Conservation (phyloP, 1,139 yeast species). For the Casaregolazyma suthepensis region DNA sequence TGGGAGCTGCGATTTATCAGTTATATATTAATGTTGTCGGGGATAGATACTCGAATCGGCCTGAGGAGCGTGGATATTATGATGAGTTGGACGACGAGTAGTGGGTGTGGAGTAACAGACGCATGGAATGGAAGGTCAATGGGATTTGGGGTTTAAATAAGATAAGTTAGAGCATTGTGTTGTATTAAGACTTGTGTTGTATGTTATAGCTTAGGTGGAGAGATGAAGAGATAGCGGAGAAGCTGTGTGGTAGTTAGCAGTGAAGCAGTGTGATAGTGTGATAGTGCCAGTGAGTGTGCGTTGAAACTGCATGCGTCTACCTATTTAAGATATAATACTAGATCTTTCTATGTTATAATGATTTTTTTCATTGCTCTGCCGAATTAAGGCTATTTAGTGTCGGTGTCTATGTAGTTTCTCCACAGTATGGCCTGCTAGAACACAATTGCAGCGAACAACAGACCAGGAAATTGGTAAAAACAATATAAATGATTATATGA, state of each 20-base stretch:
- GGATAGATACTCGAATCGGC: constrained; percentile 1
- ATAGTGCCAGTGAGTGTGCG: no score
- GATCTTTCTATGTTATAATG: no score
- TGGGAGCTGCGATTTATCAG: neutral
- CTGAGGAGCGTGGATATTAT: constrained; percentile 2
- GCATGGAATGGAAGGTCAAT: neutral
- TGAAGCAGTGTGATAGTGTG: no score
- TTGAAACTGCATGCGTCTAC: no score
- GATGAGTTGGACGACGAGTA: neutral
- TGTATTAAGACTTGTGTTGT: neutral
- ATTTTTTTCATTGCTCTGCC: no score
- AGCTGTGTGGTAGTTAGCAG: no score
- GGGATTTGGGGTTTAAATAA: neutral
- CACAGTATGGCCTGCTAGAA: no score
- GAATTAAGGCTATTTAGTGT: no score
- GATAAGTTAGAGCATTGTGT: neutral
- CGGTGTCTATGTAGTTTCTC: no score
- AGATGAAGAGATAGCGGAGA: no score
- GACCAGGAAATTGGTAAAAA: neutral
- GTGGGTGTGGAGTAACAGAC: neutral
- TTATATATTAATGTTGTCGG: constrained; percentile 1
- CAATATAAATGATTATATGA: no score
- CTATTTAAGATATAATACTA: no score
- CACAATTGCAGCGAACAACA: neutral
- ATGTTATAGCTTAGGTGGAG: neutral